Percentiles rank a stretch among this genome's conserved stretches.
phyloP scores from a whole-genome alignment of 345 rosid species.

The Odontarrhena argentea region DNA sequence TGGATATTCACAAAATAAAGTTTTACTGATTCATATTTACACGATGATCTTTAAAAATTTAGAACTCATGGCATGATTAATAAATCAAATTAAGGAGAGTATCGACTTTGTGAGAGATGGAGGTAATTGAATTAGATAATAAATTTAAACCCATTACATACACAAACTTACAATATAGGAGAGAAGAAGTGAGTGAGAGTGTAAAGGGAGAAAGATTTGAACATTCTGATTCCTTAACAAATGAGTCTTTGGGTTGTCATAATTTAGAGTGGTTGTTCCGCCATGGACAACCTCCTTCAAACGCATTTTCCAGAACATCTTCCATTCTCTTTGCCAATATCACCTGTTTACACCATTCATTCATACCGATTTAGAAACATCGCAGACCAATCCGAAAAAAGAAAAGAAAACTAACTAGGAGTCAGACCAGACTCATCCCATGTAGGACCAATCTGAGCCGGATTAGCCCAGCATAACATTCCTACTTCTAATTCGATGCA shows the following conservation, averaged over 20 bases:
- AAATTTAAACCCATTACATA: slow-evolving; percentile 25
- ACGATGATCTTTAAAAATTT: neutral
- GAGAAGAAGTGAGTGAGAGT: neutral
- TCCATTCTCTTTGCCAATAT: slow-evolving; percentile 89
- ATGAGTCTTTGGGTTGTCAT: slow-evolving; percentile 46
- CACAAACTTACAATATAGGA: slow-evolving; percentile 22
- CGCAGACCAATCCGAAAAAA: neutral
- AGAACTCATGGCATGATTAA: neutral
- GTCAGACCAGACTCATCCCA: too few species aligned
- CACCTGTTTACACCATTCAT: slow-evolving; percentile 51
- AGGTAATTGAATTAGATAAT: slow-evolving; percentile 24
- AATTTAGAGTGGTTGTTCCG: slow-evolving; percentile 69
- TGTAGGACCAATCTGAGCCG: neutral
- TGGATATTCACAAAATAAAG: too few species aligned
- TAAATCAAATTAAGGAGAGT: slow-evolving; percentile 1
- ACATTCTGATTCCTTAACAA: slow-evolving; percentile 18
- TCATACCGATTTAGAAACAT: slow-evolving; percentile 11
- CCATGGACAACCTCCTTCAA: slow-evolving; percentile 98
- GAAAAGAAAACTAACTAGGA: too few species aligned
- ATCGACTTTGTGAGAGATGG: neutral
- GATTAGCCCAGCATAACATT: neutral
- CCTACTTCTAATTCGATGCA: neutral
- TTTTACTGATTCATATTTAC: neutral
- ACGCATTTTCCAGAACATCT: slow-evolving; percentile 90
- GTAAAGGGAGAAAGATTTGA: neutral